Evolutionary conservation across 2,329 filamentous ascomycete genomes (phyloP).

Genomic region (Pseudogymnoascus sp.): DNA sequence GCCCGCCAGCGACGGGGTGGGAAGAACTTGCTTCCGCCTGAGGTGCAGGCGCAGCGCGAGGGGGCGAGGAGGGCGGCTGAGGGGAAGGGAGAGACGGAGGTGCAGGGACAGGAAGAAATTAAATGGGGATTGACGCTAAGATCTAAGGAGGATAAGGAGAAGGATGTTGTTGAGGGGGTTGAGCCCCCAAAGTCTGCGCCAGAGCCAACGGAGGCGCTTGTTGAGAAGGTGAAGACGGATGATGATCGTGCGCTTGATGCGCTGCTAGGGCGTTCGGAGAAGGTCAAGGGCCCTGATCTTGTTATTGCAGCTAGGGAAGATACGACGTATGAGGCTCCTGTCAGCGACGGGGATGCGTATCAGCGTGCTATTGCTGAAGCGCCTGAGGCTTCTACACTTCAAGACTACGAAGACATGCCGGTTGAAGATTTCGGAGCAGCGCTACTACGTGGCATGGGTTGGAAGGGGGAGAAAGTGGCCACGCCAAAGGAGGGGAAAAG

Average conservation of each 20-base stretch:
- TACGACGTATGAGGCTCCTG: slow-evolving; percentile 19
- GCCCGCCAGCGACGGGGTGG: slow-evolving; percentile 38
- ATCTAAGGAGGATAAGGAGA: slow-evolving; percentile 14
- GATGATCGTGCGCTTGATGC: slow-evolving; percentile 60
- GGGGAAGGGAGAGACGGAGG: slow-evolving; percentile 24
- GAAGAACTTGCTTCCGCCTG: slow-evolving; percentile 48
- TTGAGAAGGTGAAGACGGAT: slow-evolving; percentile 37
- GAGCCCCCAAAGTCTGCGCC: slow-evolving; percentile 13
- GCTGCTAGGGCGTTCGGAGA: slow-evolving; percentile 48
- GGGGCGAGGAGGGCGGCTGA: slow-evolving; percentile 30
- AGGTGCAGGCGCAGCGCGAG: slow-evolving; percentile 43
- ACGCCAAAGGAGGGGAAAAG: slow-evolving; percentile 60
- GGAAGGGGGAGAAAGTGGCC: slow-evolving; percentile 60
- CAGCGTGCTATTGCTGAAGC: slow-evolving; percentile 60
- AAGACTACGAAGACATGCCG: slow-evolving; percentile 80
- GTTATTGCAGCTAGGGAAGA: slow-evolving; percentile 38
- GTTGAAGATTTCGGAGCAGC: slow-evolving; percentile 93
- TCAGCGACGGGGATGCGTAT: slow-evolving; percentile 61
- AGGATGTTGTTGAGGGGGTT: slow-evolving; percentile 15
- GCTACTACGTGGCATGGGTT: slow-evolving; percentile 86
- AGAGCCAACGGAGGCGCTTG: slow-evolving; percentile 13
- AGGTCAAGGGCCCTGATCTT: slow-evolving; percentile 38
- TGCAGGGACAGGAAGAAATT: slow-evolving; percentile 22
- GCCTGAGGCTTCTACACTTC: slow-evolving; percentile 67
- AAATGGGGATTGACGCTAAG: slow-evolving; percentile 18